These are phyloP conservation scores for Mrakia frigida DNA, from an alignment of 768 basidiomycete genomes.

Conservation along the genomic window DNA sequence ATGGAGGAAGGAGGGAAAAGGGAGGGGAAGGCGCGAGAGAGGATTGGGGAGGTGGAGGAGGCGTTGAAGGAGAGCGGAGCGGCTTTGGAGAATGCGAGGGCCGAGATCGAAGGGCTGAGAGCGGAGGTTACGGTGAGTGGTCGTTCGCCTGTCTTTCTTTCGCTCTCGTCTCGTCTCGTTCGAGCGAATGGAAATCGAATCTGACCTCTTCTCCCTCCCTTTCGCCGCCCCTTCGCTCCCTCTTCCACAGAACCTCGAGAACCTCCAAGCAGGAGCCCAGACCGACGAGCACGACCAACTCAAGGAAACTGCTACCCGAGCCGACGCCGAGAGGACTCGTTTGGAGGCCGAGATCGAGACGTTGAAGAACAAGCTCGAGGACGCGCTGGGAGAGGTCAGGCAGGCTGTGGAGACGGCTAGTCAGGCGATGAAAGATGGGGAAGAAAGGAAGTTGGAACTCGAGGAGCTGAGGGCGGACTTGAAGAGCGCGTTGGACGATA, in stretches of 20 bases:
- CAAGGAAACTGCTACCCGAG: constrained; percentile 51
- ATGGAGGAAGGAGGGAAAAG: constrained; percentile 52
- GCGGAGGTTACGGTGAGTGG: constrained; percentile 66
- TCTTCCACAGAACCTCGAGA: constrained; percentile 60
- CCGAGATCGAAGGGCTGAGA: constrained; percentile 76
- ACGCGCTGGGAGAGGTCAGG: constrained; percentile 42
- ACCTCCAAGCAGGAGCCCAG: constrained; percentile 48
- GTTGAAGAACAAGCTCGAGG: constrained; percentile 53
- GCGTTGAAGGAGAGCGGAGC: constrained; percentile 80
- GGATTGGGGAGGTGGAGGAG: constrained; percentile 81
- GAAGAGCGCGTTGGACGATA: constrained; percentile 14
- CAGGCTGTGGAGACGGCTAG: constrained; percentile 28
- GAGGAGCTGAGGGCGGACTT: constrained; percentile 14
- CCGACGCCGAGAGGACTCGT: constrained; percentile 53
- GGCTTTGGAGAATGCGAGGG: constrained; percentile 81
- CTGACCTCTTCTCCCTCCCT: background rate
- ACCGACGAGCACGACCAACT: constrained; percentile 38
- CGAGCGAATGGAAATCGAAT: background rate
- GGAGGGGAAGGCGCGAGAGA: constrained; percentile 57
- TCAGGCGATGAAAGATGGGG: constrained; percentile 32
- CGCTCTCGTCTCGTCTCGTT: background rate
- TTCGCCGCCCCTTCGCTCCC: background rate
- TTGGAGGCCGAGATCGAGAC: constrained; percentile 55
- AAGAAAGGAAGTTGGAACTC: constrained; percentile 16
- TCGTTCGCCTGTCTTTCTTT: background rate